A percentile compares a stretch with the other conserved stretches of the same genome.
Evolutionary conservation across 192 early-diverging fungal genomes (phyloP).

Genomic region (Chytriomyces sp.): DNA sequence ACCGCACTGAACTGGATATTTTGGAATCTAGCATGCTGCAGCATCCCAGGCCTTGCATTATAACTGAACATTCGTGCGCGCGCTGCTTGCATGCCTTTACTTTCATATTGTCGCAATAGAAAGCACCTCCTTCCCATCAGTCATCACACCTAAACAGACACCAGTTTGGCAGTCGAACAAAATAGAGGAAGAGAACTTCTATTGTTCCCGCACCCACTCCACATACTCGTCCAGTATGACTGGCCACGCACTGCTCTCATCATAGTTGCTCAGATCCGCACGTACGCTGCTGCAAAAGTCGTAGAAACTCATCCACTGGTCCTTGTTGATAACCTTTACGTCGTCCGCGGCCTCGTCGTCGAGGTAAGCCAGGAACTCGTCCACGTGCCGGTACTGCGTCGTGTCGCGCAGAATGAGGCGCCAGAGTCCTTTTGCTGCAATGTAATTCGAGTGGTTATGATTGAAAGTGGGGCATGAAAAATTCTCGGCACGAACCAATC

Average conservation of each 20-base stretch:
- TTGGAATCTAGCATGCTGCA: too few species aligned
- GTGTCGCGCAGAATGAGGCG: slow-evolving; percentile 13
- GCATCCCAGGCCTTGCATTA: too few species aligned
- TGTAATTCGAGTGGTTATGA: background rate
- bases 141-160: background rate
- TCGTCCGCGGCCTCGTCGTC: background rate
- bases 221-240: slow-evolving; percentile 28
- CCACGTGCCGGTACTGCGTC: slow-evolving; percentile 15
- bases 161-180: background rate
- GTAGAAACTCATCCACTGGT: slow-evolving; percentile 67
- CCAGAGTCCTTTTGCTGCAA: slow-evolving; percentile 30
- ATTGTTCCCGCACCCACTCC: background rate
- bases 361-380: slow-evolving; percentile 22
- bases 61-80: too few species aligned
- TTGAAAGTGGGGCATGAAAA: background rate
- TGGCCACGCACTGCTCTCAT: slow-evolving; percentile 59
- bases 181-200: background rate
- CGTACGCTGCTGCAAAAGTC: slow-evolving; percentile 58
- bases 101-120: background rate
- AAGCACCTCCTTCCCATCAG: background rate
- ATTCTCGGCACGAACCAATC: slow-evolving; percentile 1
- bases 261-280: slow-evolving; percentile 59
- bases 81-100: too few species aligned
- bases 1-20: too few species aligned
- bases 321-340: slow-evolving; percentile 62